Evolutionary conservation across 1,284 basidiomycete genomes (phyloP).

Genomic region (Ustanciosporium gigantosporum): DNA sequence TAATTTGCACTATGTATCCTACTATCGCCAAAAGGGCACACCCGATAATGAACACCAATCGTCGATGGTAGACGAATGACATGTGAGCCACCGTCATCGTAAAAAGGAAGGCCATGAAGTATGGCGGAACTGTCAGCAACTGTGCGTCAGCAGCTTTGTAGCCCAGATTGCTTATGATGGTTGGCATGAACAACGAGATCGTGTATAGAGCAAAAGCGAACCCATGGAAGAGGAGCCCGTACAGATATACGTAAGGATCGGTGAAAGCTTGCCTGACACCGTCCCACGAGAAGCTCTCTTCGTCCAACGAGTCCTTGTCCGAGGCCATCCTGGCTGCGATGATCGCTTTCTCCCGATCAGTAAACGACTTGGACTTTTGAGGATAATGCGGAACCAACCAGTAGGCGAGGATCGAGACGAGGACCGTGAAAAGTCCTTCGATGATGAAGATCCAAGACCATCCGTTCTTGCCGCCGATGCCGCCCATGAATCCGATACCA

Average conservation of each 20-base stretch:
- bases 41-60: slow-evolving; percentile 67
- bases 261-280: slow-evolving; percentile 64
- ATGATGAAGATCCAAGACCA: slow-evolving; percentile 69
- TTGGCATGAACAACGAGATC: slow-evolving; percentile 55
- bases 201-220: slow-evolving; percentile 64
- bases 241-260: slow-evolving; percentile 70
- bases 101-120: slow-evolving; percentile 63
- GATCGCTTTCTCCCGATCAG: slow-evolving; percentile 65
- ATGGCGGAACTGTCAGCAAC: slow-evolving; percentile 70
- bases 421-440: slow-evolving; percentile 68
- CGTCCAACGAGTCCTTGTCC: slow-evolving; percentile 67
- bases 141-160: slow-evolving; percentile 70
- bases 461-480: slow-evolving; percentile 64
- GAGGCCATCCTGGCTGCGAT: slow-evolving; percentile 65
- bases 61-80: slow-evolving; percentile 60
- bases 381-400: slow-evolving; percentile 69
- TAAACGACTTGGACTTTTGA: slow-evolving; percentile 66
- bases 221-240: slow-evolving; percentile 70
- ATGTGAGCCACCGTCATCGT: slow-evolving; percentile 65
- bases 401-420: slow-evolving; percentile 66
- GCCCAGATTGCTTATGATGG: slow-evolving; percentile 69
- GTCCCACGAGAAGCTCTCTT: slow-evolving; percentile 59
- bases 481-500: slow-evolving; percentile 68
- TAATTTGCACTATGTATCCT: slow-evolving; percentile 71
- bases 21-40: slow-evolving; percentile 67